These are phyloP conservation scores for Aurinia saxatilis DNA, from an alignment of 345 rosid species.

Conservation along the genomic window DNA sequence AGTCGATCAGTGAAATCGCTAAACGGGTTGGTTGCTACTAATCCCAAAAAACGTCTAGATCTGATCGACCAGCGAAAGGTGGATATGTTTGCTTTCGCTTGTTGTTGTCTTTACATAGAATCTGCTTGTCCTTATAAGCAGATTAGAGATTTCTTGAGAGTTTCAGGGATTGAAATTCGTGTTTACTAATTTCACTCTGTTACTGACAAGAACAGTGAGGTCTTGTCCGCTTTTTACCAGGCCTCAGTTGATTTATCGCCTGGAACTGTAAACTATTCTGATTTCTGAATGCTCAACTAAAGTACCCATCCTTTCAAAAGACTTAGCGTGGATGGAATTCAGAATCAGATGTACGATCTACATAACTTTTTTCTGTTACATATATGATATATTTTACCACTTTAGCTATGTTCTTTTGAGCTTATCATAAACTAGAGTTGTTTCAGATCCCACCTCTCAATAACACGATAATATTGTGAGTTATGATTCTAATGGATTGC, in stretches of 20 bases:
- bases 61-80: slow-evolving; percentile 19
- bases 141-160: slow-evolving; percentile 18
- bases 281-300: slow-evolving; percentile 4
- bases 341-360: too few species aligned
- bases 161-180: slow-evolving; percentile 7
- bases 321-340: too few species aligned
- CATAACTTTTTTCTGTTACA: too few species aligned
- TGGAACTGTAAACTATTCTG: slow-evolving; percentile 8
- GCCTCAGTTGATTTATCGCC: slow-evolving; percentile 8
- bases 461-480: too few species aligned
- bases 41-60: background rate
- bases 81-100: slow-evolving; percentile 8
- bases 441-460: too few species aligned
- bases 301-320: background rate
- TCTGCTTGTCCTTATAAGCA: slow-evolving; percentile 12
- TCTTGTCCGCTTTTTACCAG: slow-evolving; percentile 6
- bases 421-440: too few species aligned
- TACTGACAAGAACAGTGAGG: slow-evolving; percentile 8
- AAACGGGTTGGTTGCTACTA: slow-evolving; percentile 15
- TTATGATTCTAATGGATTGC: too few species aligned
- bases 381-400: too few species aligned
- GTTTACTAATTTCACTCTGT: background rate
- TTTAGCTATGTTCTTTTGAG: too few species aligned
- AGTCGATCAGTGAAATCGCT: slow-evolving; percentile 15
- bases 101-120: slow-evolving; percentile 26